A percentile compares a stretch with the other conserved stretches of the same genome.
phyloP scores from a whole-genome alignment of 345 rosid species.

The Aquilaria sinensis region DNA sequence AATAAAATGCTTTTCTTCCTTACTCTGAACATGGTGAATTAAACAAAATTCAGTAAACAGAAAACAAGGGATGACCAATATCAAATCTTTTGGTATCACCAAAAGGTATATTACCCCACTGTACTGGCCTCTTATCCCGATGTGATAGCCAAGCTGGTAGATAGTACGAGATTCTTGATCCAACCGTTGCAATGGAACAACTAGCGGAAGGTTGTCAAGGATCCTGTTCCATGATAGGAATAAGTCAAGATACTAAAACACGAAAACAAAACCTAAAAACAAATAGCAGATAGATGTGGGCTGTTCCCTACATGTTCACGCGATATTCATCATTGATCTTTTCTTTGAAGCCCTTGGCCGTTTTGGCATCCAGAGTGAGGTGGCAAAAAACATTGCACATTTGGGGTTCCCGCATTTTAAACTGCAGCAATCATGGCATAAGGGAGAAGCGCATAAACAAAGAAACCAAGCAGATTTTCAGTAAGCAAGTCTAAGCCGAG shows the following conservation, averaged over 20 bases:
- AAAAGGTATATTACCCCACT: slow-evolving; percentile 56
- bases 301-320: slow-evolving; percentile 68
- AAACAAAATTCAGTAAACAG: slow-evolving; percentile 15
- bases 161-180: slow-evolving; percentile 67
- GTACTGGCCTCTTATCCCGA: slow-evolving; percentile 89
- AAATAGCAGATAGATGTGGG: not conserved
- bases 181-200: slow-evolving; percentile 62
- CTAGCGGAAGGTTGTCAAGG: slow-evolving; percentile 94
- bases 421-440: slow-evolving; percentile 37
- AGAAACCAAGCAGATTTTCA: slow-evolving; percentile 12
- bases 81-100: slow-evolving; percentile 5
- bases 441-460: not conserved
- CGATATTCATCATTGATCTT: slow-evolving; percentile 91
- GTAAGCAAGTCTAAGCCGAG: not conserved
- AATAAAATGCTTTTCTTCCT: slow-evolving; percentile 81
- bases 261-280: not conserved
- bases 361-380: slow-evolving; percentile 47
- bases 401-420: slow-evolving; percentile 84
- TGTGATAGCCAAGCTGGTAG: slow-evolving; percentile 87
- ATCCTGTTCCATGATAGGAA: slow-evolving; percentile 54
- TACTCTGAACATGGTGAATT: slow-evolving; percentile 42
- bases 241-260: slow-evolving; percentile 14
- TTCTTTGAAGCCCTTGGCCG: slow-evolving; percentile 67
- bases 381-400: slow-evolving; percentile 72
- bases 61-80: not conserved